Evolutionary conservation across 345 rosid genomes (phyloP).

Genomic region (Trapa bicornis): DNA sequence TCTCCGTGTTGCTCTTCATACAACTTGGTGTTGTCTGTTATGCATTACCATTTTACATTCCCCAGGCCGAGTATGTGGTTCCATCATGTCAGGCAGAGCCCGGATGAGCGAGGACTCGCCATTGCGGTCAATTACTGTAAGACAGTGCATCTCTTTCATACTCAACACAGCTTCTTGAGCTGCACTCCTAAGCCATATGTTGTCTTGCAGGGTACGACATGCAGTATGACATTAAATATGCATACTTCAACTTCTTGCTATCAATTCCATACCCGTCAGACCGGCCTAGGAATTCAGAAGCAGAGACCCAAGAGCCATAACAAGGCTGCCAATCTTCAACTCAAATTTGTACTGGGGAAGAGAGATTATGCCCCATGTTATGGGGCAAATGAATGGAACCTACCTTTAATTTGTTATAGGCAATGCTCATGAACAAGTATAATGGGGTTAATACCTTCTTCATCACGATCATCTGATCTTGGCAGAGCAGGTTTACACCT

Average conservation of each 20-base stretch:
- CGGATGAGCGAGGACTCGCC: slow-evolving; percentile 55
- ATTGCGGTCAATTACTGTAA: slow-evolving; percentile 85
- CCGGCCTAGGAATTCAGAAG: slow-evolving; percentile 9
- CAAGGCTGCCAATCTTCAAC: background rate
- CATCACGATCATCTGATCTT: no score
- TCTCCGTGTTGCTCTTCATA: background rate
- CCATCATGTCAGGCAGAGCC: slow-evolving; percentile 81
- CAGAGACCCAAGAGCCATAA: slow-evolving; percentile 1
- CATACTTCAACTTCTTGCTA: slow-evolving; percentile 74
- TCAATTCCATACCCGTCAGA: slow-evolving; percentile 29
- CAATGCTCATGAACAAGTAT: no score
- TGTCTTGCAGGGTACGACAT: slow-evolving; percentile 27
- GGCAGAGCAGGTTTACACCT: no score
- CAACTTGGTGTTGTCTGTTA: no score
- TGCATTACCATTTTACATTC: slow-evolving; percentile 5
- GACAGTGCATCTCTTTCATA: slow-evolving; percentile 4
- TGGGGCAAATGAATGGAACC: background rate
- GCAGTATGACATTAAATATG: slow-evolving; percentile 83
- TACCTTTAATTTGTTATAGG: background rate
- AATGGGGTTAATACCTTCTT: no score
- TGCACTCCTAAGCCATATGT: background rate
- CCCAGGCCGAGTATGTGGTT: slow-evolving; percentile 98
- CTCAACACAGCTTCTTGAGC: background rate
- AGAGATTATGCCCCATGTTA: background rate
- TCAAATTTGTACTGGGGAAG: no score